Evolutionary conservation across 352 stramenopile species (phyloP), one percentile per base, ranked within the genome.

Genomic region (Globisporangium paddicum): DNA sequence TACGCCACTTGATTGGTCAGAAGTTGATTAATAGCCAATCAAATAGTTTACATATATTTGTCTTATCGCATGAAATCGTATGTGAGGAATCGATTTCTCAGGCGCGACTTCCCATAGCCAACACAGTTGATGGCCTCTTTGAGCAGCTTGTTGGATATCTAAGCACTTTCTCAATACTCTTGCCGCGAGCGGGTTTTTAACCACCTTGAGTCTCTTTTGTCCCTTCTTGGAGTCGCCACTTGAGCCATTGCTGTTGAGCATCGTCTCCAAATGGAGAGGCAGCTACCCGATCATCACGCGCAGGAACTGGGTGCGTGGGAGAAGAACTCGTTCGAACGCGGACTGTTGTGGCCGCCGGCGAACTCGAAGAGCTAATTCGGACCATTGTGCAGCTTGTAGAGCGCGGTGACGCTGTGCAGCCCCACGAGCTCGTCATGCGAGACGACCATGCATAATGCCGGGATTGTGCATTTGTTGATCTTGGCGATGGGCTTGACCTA

Each of bases 351-450:
- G 4, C 85, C 85, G 21, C 85, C 85, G 1, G 68, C 68, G 61
- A 95, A 95, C 67, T 79, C 75, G 60, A 87, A 95, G 35, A 93
- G 55, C 63, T 95, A 75, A 44, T 90, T 89, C 0, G 85, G 85
- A 2, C 85, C 85, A 40, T 87, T 89, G 56, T 95, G 83, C 5
- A 75, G 69, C 53, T 82, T 82, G 69, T 90, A 80, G 48, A 95
- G 58, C 35, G 79, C 70, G 14, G 87, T 74, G 14, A 90, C 80
- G 47, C 93, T 82, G 28, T 90, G 81, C 14, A 82, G 80, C 0
- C 79, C 77, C 9, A 95, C 83, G 25, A 95, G 72, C 63, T 95
- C 85, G 51, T 95, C 85, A 60, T 93, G 79, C 41, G 82, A 51
- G 2, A 79, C 85, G 14, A 85, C 72, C 2, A 90, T 77, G 62